Conservation (phyloP, 2,329 filamentous ascomycete species). For the Tolypocladium amazonense region DNA sequence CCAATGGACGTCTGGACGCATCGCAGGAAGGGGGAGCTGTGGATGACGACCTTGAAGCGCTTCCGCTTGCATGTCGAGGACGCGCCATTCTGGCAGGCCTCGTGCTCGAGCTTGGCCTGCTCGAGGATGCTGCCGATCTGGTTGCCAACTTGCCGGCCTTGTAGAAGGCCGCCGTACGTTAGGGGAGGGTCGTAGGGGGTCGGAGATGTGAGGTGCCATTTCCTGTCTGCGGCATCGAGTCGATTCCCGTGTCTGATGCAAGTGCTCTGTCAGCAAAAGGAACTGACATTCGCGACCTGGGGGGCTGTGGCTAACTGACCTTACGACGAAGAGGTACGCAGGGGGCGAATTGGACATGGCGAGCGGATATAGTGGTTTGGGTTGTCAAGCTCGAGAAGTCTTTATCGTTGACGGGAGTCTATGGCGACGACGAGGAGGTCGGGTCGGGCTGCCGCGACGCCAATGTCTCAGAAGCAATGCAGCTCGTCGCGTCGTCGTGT, state of each 20-base stretch:
- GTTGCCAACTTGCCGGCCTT: slow-evolving; percentile 69
- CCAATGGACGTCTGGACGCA: slow-evolving; percentile 89
- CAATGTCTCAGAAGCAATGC: not conserved
- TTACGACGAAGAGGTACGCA: slow-evolving; percentile 32
- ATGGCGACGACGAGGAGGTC: not conserved
- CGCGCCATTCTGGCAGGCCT: slow-evolving; percentile 15
- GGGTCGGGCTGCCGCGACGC: not conserved
- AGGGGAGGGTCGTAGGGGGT: slow-evolving; percentile 93
- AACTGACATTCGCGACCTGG: not conserved
- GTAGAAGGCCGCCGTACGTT: slow-evolving; percentile 88
- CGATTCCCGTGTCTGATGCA: slow-evolving; percentile 70
- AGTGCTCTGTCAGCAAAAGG: not conserved
- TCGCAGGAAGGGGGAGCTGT: slow-evolving; percentile 87
- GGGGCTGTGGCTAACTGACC: slow-evolving; percentile 15
- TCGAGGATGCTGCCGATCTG: slow-evolving; percentile 68
- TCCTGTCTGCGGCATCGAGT: slow-evolving; percentile 86
- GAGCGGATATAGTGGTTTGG: not conserved
- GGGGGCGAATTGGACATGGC: slow-evolving; percentile 15
- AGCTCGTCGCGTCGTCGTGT: not conserved
- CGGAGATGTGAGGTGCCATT: slow-evolving; percentile 88
- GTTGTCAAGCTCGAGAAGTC: not conserved
- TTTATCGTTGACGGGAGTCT: not conserved
- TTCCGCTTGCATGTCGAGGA: slow-evolving; percentile 30
- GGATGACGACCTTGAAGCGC: slow-evolving; percentile 71
- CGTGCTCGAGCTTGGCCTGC: slow-evolving; percentile 36